These are phyloP conservation scores for Silene uniflora DNA, from an alignment of 148 eudicot species.

Conservation along the genomic window DNA sequence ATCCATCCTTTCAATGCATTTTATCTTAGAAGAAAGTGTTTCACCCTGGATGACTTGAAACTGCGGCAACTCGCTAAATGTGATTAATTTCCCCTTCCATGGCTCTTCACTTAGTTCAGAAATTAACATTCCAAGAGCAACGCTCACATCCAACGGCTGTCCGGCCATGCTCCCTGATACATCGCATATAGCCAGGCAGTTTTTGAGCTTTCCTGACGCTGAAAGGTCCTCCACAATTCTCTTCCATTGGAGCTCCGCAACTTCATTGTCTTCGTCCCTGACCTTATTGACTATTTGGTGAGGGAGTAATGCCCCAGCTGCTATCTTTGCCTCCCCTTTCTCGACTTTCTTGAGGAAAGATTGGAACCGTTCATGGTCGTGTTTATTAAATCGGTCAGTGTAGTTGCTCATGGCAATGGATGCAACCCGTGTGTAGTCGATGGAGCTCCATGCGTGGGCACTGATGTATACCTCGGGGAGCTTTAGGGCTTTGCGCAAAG, in stretches of 20 bases:
- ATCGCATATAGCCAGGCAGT: constrained; percentile 46
- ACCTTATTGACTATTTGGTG: constrained; percentile 28
- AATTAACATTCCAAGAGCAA: constrained; percentile 38
- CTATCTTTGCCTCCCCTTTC: no score
- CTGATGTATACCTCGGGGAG: constrained; percentile 48
- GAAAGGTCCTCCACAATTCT: constrained; percentile 40
- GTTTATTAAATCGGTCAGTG: no score
- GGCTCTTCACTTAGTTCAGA: constrained; percentile 36
- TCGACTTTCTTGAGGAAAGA: no score
- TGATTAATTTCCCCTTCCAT: constrained; percentile 36
- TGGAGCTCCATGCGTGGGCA: constrained; percentile 32
- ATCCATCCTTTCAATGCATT: constrained; percentile 15
- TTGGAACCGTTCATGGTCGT: no score
- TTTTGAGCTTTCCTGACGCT: constrained; percentile 32
- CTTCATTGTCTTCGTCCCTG: constrained; percentile 18
- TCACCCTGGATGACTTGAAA: constrained; percentile 28
- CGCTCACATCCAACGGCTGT: constrained; percentile 37
- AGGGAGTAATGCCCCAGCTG: no score
- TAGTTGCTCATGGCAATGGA: constrained; percentile 48
- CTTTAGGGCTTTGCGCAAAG: constrained; percentile 35
- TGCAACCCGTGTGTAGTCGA: constrained; percentile 39
- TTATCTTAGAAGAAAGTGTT: constrained; percentile 14
- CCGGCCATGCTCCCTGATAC: constrained; percentile 45
- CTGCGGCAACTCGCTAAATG: constrained; percentile 24
- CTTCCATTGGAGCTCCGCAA: constrained; percentile 50